Evolutionary conservation across 768 basidiomycete genomes (phyloP), one percentile per base, ranked within the genome.

Genomic region (Phaffia tasmanica): DNA sequence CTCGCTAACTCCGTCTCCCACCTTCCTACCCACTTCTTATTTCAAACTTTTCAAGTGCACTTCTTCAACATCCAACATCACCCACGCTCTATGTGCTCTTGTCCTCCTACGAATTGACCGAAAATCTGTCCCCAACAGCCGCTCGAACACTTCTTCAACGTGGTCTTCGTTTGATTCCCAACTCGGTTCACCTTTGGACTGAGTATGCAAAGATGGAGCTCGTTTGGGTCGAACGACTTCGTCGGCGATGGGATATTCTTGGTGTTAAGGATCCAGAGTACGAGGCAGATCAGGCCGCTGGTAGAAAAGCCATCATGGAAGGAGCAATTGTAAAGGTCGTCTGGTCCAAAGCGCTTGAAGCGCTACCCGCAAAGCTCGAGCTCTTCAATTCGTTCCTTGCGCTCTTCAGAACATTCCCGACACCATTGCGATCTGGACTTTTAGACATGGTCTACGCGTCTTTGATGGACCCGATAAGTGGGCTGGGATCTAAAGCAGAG

Each of bases 151-250:
- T 93, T 50, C 80, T 97, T 53, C 88, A 92, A 69, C 84, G 92
- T 7, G 92, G 92, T 16, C 80, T 94, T 56, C 82, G 92, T 47
- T 75, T 94, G 58, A 86, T 90, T 70, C 78, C 80, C 16, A 83
- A 85, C 62, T 87, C 83, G 70, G 75, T 82, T 42, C 84, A 85
- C 65, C 79, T 97, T 76, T 97, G 92, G 92, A 80, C 80, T 25
- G 91, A 93, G 76, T 94, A 92, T 74, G 84, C 90, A 70, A 85
- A 85, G 74, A 89, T 95, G 83, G 92, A 97, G 75, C 77, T 93
- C 5, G 84, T 85, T 2, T 94, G 89, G 75, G 79, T 89, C 9
- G 90, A 94, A 78, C 83, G 82, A 18, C 77, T 93, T 57, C 79
- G 87, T 49, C 78, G 87, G 70, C 80, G 91, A 61, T 91, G 89